Base-by-base conservation (phyloP, 345 rosid species). In the Toxicodendron radicans region DNA sequence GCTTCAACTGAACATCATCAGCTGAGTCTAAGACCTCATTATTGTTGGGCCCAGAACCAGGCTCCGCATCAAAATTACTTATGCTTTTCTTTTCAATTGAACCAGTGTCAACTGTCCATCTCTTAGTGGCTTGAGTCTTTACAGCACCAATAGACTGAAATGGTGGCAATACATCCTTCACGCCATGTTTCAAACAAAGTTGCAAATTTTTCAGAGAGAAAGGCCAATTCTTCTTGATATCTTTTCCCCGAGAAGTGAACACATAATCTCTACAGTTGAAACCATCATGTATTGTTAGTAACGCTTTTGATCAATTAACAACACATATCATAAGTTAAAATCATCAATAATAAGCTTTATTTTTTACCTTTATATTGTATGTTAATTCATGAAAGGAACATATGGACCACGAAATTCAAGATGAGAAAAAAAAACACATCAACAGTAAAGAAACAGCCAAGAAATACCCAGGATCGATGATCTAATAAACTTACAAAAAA, bases 221-320 rank as follows among this genome's bases (percentile, higher is more conserved):
- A 30, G 99, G 99, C 99, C 99, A 95, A 70, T 82, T 95, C 72
- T 85, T 85, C 79, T 85, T 82, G 86, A 95, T 86, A 82, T 90
- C 92, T 71, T 86, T 89, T 84, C 86, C 87, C 76, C 99, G 75
- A 75, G 90, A 79, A 60, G 84, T 72, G 66, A 75, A 87, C 67
- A 92, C 98, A 94, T 93, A 93, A 86, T 93, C 93, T 85, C 99
- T 95, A 84, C 92, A 88, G 67, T 68, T 67, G 62, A 79, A 73
- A 57, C 58, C n/a, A 76, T 33, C 17, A 13, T 68, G 33, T 13
- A 35, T 17, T 11, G 72, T 82, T 49, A 80, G 57, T 58, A 60
- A 67, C n/a, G n/a, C 21, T 38, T 38, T 14, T n/a, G 68, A 77
- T 18, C 38, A 66, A 56, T 58, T 71, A 12, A 64, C 24, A 27